Conservation (phyloP, 2,329 filamentous ascomycete genomes). For the Penicillium olsonii region DNA sequence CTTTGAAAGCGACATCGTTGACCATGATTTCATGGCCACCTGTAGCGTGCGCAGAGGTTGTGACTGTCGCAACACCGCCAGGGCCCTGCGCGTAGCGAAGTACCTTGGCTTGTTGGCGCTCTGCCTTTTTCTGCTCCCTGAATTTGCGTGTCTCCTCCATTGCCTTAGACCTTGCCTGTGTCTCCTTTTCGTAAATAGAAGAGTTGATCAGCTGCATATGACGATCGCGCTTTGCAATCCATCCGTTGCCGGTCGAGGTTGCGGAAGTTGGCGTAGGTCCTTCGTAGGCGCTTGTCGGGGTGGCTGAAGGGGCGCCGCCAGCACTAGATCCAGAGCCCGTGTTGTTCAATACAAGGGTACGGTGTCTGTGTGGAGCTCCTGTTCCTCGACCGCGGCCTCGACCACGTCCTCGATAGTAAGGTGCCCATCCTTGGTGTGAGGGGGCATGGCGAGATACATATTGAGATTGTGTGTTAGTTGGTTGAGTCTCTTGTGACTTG, state of each 20-base stretch:
- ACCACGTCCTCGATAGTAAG: slow-evolving; percentile 46
- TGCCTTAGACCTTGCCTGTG: slow-evolving; percentile 66
- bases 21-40: slow-evolving; percentile 65
- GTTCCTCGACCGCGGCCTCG: slow-evolving; percentile 30
- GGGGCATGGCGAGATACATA: slow-evolving; percentile 33
- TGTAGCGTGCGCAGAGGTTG: slow-evolving; percentile 31
- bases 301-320: slow-evolving; percentile 27
- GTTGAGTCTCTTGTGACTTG: slow-evolving; percentile 58
- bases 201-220: slow-evolving; percentile 83
- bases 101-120: slow-evolving; percentile 51
- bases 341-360: slow-evolving; percentile 67
- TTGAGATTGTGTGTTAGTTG: slow-evolving; percentile 26
- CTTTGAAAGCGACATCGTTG: slow-evolving; percentile 71
- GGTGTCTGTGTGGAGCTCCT: slow-evolving; percentile 53
- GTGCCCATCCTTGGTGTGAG: slow-evolving; percentile 43
- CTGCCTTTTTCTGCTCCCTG: slow-evolving; percentile 57
- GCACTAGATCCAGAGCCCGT: slow-evolving; percentile 26
- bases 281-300: slow-evolving; percentile 31
- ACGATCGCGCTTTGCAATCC: slow-evolving; percentile 72
- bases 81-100: slow-evolving; percentile 41
- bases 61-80: slow-evolving; percentile 23
- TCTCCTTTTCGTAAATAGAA: slow-evolving; percentile 73
- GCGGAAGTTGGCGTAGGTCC: slow-evolving; percentile 30
- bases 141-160: slow-evolving; percentile 66
- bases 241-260: slow-evolving; percentile 48